Evolutionary conservation across 2,329 filamentous ascomycete species (phyloP), one percentile per base, ranked within the genome.

Genomic region (Ceratocystis cacaofunesta): DNA sequence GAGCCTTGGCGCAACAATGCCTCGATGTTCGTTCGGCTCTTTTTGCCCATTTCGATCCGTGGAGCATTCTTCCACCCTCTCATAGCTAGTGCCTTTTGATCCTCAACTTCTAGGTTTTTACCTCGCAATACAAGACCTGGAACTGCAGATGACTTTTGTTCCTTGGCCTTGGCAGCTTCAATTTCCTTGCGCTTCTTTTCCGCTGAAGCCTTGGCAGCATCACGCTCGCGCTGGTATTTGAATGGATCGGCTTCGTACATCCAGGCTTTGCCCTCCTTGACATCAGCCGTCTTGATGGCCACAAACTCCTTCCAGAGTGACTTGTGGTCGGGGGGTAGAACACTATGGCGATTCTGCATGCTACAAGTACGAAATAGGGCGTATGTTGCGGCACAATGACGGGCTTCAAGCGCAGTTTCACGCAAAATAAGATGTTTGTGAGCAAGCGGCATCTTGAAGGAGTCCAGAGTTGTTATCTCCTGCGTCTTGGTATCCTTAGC

Each of bases 161-260:
- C 83, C 66, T 82, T 83, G 6, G 85, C 85, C 76, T 83, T 79
- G 71, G 83, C 77, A 72, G 82, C 85, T 70, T 86, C 85, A 36
- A 82, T 79, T 71, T 94, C 89, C 68, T 83, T 85, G 66, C 85
- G 82, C 76, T 90, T 90, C 80, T 94, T 96, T 71, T 91, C 88
- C 58, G 86, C 83, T 2, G 84, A 79, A 1, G 82, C 85, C 69
- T 88, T 89, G 7, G 88, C 86, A 71, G 91, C 88, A 70, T 95
- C 88, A 63, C 89, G 81, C 74, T 95, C 89, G 69, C 86, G 82
- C 69, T 88, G 80, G 0, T 90, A 86, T 67, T 86, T 82, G 76
- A 99, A 99, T 0, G 94, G 94, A 71, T 99, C 94, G 10, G 91
- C 90, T 70, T 95, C 92, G 74, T 97, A 99, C 83, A 95, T 86